These are phyloP conservation scores for Calonectria hongkongensis DNA, from an alignment of 2,329 filamentous ascomycete species.

Conservation along the genomic window DNA sequence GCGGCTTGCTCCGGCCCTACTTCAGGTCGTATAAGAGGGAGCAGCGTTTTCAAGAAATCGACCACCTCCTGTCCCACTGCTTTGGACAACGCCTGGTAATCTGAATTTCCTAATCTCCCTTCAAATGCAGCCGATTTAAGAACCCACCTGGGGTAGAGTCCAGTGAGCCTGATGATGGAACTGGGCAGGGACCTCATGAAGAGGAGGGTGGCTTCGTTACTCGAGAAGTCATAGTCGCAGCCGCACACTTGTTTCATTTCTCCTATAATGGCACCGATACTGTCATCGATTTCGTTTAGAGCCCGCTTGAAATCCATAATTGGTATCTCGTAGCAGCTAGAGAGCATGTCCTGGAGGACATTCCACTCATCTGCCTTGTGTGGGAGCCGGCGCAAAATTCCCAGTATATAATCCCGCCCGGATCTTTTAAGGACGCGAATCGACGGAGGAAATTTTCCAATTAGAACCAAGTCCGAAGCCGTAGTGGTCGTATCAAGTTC, in stretches of 20 bases:
- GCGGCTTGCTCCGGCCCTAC: background rate
- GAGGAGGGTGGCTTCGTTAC: too few relatives aligned
- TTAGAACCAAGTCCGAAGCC: background rate
- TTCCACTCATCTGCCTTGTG: slow-evolving; percentile 10
- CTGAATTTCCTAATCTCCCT: background rate
- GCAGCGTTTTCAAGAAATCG: background rate
- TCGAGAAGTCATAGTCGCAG: background rate
- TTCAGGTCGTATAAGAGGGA: background rate
- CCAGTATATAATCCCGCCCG: background rate
- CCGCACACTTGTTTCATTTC: background rate
- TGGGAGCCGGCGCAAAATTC: background rate
- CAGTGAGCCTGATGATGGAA: background rate
- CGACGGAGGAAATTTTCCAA: background rate
- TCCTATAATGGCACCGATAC: background rate
- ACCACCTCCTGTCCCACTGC: background rate
- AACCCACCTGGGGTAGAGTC: background rate
- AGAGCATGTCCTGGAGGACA: background rate
- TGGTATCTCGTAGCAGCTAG: background rate
- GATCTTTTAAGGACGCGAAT: background rate
- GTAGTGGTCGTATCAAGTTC: background rate
- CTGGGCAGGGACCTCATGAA: background rate
- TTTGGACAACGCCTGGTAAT: background rate
- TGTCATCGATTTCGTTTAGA: background rate
- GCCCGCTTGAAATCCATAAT: background rate
- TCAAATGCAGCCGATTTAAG: background rate